Base-by-base conservation (phyloP, 441 rosid species). In the Heliophila coronopifolia region DNA sequence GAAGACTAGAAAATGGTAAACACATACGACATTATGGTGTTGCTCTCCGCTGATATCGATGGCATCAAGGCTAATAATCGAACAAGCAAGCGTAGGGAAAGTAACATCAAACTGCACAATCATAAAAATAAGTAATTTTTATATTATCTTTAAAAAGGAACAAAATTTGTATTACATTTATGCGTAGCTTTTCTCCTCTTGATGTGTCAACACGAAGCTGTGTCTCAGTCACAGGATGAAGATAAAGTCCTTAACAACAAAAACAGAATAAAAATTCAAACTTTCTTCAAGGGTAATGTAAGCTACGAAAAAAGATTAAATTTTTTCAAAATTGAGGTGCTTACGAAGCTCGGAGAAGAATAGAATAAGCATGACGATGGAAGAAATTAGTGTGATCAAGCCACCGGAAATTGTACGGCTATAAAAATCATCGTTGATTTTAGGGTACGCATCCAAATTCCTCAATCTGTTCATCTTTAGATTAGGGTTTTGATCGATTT, bases 21-120 rank as follows among this genome's bases (percentile, higher is more conserved):
- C 33, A 76, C 89, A 41, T 72, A 92, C 98, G 49, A 92, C 82
- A 72, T 92, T 81, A 52, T 81, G 80, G 67, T 92, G 99, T 46
- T 84, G 73, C 73, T 88, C 96, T 63, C 97, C 99, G 48, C 97
- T 92, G 61, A 85, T 83, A 75, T 92, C 97, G 90, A 88, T 92
- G 34, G 97, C 84, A 61, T 92, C 99, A 48, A 92, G 68, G 63
- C 94, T 92, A 63, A 92, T 84, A 59, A 92, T 71, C 18, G 99
- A 75, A 67, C 99, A 92, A 5, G 94, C 81, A 45, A 92, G 79
- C 30, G 81, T 94, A 48, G 94, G 94, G 63, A 92, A 92, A 2
- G 86, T 83, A 64, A 92, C 81, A 53, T 92, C 99, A 69, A 92
- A 85, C 96, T 87, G 84, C 74, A 74, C n/a, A n/a, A n/a, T n/a